These are phyloP conservation scores for Withania somnifera DNA, from an alignment of 305 asterid genomes.

Conservation along the genomic window DNA sequence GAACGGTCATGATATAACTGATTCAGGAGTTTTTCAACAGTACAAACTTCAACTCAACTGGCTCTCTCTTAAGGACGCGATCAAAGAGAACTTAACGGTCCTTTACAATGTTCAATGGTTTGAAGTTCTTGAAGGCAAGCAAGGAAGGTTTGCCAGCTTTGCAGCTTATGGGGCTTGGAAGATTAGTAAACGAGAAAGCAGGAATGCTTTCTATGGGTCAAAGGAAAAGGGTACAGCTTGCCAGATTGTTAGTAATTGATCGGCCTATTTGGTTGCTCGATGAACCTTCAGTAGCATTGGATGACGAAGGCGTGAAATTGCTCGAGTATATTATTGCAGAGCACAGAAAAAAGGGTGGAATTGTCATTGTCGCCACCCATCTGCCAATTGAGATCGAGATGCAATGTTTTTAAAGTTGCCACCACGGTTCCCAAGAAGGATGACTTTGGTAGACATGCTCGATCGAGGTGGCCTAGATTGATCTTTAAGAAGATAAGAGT, in stretches of 20 bases:
- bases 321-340: constrained; percentile 60
- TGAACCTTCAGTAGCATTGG: constrained; percentile 90
- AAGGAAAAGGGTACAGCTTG: constrained; percentile 73
- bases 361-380: constrained; percentile 79
- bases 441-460: constrained; percentile 74
- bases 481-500: too few species aligned
- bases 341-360: constrained; percentile 81
- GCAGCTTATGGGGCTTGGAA: constrained; percentile 84
- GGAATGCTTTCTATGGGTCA: constrained; percentile 92
- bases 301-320: constrained; percentile 64
- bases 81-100: constrained; percentile 56
- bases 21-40: constrained; percentile 67
- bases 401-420: constrained; percentile 62
- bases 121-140: constrained; percentile 79
- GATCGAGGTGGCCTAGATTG: constrained; percentile 58
- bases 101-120: constrained; percentile 81
- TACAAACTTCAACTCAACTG: constrained; percentile 87
- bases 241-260: constrained; percentile 70
- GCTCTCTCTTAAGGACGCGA: constrained; percentile 75
- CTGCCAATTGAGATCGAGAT: constrained; percentile 73
- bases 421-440: constrained; percentile 71
- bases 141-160: constrained; percentile 61
- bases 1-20: constrained; percentile 76
- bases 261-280: constrained; percentile 91
- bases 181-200: constrained; percentile 55